Conservation (phyloP, 176 grass and related monocot species). For the Otatea glauca region DNA sequence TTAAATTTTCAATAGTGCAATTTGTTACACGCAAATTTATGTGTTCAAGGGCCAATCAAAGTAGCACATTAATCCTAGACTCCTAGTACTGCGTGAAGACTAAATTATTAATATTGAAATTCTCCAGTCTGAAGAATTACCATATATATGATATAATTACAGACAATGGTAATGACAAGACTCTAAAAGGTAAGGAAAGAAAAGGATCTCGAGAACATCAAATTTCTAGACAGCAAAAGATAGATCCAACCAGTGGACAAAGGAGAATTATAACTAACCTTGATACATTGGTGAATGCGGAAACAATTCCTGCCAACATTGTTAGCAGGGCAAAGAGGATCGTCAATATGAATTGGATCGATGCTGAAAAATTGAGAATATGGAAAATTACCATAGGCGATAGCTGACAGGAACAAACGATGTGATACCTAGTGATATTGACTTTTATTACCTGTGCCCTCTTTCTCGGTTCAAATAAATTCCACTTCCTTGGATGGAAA, state of each 20-base stretch:
- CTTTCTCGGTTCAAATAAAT: constrained; percentile 97
- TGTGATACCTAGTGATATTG: constrained; percentile 7
- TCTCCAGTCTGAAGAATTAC: neutral
- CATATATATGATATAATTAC: neutral
- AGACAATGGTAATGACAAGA: neutral
- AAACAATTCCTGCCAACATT: constrained; percentile 99
- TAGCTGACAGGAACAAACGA: constrained; percentile 10
- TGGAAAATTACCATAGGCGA: constrained; percentile 37
- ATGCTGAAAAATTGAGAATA: constrained; percentile 68
- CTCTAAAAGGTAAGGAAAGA: neutral
- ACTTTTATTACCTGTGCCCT: constrained; percentile 74
- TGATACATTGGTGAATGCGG: constrained; percentile 98
- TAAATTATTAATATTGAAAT: constrained; percentile 13
- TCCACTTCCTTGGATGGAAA: constrained; percentile 95
- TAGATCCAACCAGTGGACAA: constrained; percentile 15
- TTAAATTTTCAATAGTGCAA: neutral
- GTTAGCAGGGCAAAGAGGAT: constrained; percentile 86
- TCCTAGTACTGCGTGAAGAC: neutral
- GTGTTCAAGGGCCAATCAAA: constrained; percentile 22
- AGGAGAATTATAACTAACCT: constrained; percentile 57
- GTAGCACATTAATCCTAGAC: neutral
- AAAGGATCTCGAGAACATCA: neutral
- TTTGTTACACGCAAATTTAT: constrained; percentile 20
- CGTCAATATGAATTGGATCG: constrained; percentile 97
- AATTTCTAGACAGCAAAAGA: constrained; percentile 29